Base-by-base conservation (phyloP, 208 protist genomes). In the Acanthamoeba culbertsoni region DNA sequence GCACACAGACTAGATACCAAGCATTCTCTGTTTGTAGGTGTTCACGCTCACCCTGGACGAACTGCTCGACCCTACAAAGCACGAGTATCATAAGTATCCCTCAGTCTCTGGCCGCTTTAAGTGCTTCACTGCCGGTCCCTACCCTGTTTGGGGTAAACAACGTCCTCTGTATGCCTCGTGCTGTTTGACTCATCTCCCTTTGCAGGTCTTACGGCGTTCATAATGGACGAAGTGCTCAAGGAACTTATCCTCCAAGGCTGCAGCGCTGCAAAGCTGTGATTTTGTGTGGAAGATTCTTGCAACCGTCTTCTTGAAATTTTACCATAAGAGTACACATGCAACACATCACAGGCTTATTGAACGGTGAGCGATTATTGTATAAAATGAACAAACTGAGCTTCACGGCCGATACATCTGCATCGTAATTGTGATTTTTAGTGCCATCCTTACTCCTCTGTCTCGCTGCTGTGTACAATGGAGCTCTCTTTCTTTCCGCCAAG, bases 11-110 rank as follows among this genome's bases (percentile, higher is more conserved):
- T 31, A 71, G 14, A 57, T 23, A 12, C 31, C n/a, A 0, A 10
- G 37, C 59, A 33, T 37, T 18, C 7, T 68, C 28, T 0, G n/a
- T 1, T 7, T 0, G 48, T 53, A 89, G 82, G 82, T 89, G 53
- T 89, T 89, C 23, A 89, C 82, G 53, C 55, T 89, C 26, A 68
- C 53, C 12, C 82, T 89, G 51, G 82, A 89, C n/a, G 33, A 89
- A 40, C 23, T 89, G 33, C 6, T 65, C 31, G 82, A 89, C 53
- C 82, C 12, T 6, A 65, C 51, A n/a, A 59, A 89, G 14, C 82
- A 89, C 37, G 82, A 89, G 23, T 84, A 84, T 35, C 73, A 23
- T 31, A 55, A 37, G 1, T 84, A 84, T 43, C 14, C 0, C 14
- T 79, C 73, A 1, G 73, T 84, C 20, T 10, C 73, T 20, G 73